Evolutionary conservation across 2,329 filamentous ascomycete species (phyloP), one percentile per base, ranked within the genome.

Genomic region (Epichloe glyceriae): DNA sequence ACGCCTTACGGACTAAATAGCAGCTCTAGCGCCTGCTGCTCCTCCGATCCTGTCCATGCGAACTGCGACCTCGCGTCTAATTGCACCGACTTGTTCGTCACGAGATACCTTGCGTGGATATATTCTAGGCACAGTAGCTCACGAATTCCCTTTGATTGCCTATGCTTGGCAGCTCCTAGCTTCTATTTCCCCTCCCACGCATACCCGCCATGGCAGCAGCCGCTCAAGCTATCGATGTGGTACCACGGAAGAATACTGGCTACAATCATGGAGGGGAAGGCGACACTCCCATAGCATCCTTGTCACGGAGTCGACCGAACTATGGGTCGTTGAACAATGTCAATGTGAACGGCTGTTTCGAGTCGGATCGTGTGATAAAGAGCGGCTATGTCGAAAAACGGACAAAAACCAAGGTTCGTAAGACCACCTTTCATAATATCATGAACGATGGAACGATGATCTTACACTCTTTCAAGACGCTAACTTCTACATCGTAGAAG

Each of bases 271-370:
- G 47, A 20, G 43, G 56, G 20, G 45, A 53, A 35, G 53, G 52
- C 42, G 57, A 58, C 4, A 46, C 54, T 37, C 50, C 56, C 33
- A 52, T 57, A n/a, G 35, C 52, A 45, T 45, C 57, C 19, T 56
- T 59, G 42, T 56, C 60, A 30, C 57, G 57, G 19, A 65, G 58
- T 50, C 61, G 63, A 44, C 58, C 61, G 22, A 60, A 65, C 26
- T 63, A 84, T 42, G 81, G 86, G 56, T 75, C 82, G 15, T 82
- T 88, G 62, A 93, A 88, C 33, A 88, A 89, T 4, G 88, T 97
- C 56, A 95, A 91, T 64, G 85, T 95, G 67, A 90, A 95, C 67
- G 93, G 93, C 55, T 93, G 88, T 67, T 98, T 95, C 66, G 90
- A 93, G 62, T 95, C 94, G 62, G 93, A 98, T 67, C 84, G 89